These are phyloP conservation scores for Piper longum DNA, from an alignment of 164 flowering plant genomes.

Conservation along the genomic window DNA sequence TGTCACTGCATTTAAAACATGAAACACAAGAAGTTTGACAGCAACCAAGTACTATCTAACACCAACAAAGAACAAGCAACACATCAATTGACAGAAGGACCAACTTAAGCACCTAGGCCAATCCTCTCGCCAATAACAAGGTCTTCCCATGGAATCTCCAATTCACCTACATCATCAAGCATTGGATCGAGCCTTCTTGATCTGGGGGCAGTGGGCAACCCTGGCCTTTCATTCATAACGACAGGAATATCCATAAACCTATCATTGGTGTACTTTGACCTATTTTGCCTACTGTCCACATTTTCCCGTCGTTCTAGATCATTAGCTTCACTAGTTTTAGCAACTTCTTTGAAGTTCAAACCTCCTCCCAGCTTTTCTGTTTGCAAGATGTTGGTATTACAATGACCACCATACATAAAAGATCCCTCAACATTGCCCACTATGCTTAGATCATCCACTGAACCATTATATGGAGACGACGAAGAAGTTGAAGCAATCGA, in stretches of 20 bases:
- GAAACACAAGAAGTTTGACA: no score
- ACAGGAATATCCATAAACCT: constrained; percentile 24
- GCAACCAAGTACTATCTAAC: no score
- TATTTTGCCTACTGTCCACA: constrained; percentile 20
- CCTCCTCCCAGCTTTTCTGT: constrained; percentile 8
- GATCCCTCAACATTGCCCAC: constrained; percentile 10
- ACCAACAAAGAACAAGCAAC: constrained; percentile 1
- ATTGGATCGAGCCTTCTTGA: constrained; percentile 41
- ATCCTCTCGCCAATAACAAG: constrained; percentile 90
- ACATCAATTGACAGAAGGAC: not conserved
- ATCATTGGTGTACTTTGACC: constrained; percentile 26
- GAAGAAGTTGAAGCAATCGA: constrained; percentile 38
- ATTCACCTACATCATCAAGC: constrained; percentile 68
- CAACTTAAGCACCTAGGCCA: constrained; percentile 63
- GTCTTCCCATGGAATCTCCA: constrained; percentile 95
- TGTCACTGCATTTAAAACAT: no score
- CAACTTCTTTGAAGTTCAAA: constrained; percentile 10
- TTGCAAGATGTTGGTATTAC: constrained; percentile 7
- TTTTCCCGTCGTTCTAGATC: constrained; percentile 14
- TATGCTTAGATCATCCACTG: constrained; percentile 17
- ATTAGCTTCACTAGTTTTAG: constrained; percentile 7
- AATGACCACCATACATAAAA: constrained; percentile 10
- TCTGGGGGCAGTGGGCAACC: constrained; percentile 22
- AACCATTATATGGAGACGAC: constrained; percentile 19
- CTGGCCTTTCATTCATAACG: constrained; percentile 24